Evolutionary conservation across 2,329 filamentous ascomycete genomes (phyloP).

Genomic region (Leptographium wingfieldii): DNA sequence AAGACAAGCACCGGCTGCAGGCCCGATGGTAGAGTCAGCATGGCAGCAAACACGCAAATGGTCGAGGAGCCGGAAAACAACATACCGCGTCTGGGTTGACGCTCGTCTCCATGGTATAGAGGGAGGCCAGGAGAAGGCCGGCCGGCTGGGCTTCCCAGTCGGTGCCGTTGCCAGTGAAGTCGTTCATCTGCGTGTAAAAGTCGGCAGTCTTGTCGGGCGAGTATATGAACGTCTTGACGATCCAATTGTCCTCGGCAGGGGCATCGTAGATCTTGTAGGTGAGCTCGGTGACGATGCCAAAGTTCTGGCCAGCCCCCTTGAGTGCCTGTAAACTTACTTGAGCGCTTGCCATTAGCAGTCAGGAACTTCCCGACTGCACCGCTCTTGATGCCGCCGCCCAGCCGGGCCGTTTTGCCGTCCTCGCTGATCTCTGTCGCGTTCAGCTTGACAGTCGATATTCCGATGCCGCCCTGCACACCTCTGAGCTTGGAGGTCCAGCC

Average conservation of each 20-base stretch:
- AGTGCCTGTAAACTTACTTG: conserved; percentile 18
- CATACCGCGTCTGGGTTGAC: background rate
- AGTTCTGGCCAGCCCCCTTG: conserved; percentile 21
- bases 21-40: background rate
- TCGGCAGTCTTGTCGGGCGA: background rate
- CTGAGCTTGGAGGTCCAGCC: background rate
- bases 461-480: background rate
- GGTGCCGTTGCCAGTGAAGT: background rate
- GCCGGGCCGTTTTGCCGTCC: background rate
- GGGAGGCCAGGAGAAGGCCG: background rate
- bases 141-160: background rate
- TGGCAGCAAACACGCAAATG: background rate
- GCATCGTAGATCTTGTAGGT: background rate
- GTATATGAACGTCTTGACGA: background rate
- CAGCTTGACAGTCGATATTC: background rate
- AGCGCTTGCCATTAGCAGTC: background rate
- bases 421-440: background rate
- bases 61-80: background rate
- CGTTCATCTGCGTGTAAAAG: background rate
- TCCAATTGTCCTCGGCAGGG: background rate
- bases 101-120: background rate
- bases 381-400: background rate
- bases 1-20: background rate
- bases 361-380: background rate
- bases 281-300: background rate